These are phyloP conservation scores for Marasmius oreades DNA, from an alignment of 1,284 basidiomycete genomes.

Conservation along the genomic window DNA sequence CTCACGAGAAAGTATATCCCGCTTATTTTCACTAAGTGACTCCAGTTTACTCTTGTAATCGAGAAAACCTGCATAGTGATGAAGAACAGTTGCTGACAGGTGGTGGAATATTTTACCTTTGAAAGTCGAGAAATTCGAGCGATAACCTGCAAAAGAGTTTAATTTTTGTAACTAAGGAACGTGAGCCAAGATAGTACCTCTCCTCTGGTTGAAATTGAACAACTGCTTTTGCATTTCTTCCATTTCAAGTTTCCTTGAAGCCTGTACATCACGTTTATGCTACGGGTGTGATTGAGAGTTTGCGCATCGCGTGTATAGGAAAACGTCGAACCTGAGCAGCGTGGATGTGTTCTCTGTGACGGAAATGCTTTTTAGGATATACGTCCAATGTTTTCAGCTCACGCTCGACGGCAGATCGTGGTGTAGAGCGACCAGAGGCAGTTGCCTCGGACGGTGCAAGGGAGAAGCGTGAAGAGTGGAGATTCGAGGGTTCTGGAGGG, in stretches of 20 bases:
- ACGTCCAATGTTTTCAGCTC: neutral
- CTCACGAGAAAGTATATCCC: conserved; percentile 8
- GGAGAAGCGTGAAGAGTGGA: neutral
- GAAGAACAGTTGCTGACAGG: neutral
- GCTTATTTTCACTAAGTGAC: neutral
- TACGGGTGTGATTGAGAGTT: neutral
- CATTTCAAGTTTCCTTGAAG: neutral
- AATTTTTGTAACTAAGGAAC: neutral
- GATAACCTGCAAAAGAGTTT: conserved; percentile 5
- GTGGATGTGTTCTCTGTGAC: conserved; percentile 10
- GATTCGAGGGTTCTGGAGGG: conserved; percentile 4
- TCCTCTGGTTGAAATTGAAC: conserved; percentile 3
- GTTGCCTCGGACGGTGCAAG: conserved; percentile 1
- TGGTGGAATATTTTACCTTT: neutral
- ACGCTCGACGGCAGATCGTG: neutral
- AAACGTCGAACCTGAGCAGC: neutral
- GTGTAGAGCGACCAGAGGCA: conserved; percentile 1
- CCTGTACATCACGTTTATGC: conserved; percentile 10
- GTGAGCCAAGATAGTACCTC: neutral
- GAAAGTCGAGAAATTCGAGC: conserved; percentile 10
- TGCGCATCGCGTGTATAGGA: neutral
- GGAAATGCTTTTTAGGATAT: conserved; percentile 4
- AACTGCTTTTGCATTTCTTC: conserved; percentile 11
- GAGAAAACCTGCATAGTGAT: neutral
- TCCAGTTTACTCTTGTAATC: conserved; percentile 3